Conservation (phyloP, 208 protist genomes). For the Trypanosoma congolense region DNA sequence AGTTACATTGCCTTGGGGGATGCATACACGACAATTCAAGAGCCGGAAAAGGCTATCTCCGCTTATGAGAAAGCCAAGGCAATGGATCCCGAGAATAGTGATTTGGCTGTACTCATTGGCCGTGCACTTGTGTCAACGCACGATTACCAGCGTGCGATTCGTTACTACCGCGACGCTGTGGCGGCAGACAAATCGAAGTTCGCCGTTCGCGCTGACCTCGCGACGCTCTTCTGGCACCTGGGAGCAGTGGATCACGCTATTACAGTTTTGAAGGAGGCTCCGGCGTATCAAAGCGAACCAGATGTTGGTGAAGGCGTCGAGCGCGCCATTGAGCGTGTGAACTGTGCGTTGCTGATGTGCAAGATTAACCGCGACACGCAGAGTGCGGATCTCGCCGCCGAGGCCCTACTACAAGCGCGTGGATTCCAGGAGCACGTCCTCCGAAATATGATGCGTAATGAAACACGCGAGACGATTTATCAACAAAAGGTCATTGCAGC, state of each 20-base stretch:
- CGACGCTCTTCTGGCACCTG: conserved; percentile 88
- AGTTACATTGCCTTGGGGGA: conserved; percentile 85
- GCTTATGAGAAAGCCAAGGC: conserved; percentile 85
- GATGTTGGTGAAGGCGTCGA: conserved; percentile 35
- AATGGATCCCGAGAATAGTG: conserved; percentile 73
- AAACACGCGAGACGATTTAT: conserved; percentile 74
- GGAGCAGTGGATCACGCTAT: conserved; percentile 57
- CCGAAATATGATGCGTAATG: conserved; percentile 56
- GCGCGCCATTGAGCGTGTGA: conserved; percentile 70
- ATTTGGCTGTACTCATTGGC: conserved; percentile 90
- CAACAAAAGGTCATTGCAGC: conserved; percentile 73
- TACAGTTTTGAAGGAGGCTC: conserved; percentile 43
- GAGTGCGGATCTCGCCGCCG: conserved; percentile 29
- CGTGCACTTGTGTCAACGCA: conserved; percentile 90
- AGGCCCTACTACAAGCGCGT: conserved; percentile 65
- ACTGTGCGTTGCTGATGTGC: conserved; percentile 82
- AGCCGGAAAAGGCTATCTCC: conserved; percentile 87
- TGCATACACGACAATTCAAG: conserved; percentile 84
- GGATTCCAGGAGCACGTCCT: conserved; percentile 67
- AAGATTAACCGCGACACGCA: conserved; percentile 57
- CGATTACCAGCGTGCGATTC: conserved; percentile 89
- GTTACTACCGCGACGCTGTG: conserved; percentile 89
- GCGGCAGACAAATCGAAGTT: conserved; percentile 55
- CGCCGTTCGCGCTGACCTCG: conserved; percentile 84
- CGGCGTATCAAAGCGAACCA: conserved; percentile 31